These are phyloP conservation scores for Guillardia theta DNA, from an alignment of 78 protist genomes.

Conservation along the genomic window DNA sequence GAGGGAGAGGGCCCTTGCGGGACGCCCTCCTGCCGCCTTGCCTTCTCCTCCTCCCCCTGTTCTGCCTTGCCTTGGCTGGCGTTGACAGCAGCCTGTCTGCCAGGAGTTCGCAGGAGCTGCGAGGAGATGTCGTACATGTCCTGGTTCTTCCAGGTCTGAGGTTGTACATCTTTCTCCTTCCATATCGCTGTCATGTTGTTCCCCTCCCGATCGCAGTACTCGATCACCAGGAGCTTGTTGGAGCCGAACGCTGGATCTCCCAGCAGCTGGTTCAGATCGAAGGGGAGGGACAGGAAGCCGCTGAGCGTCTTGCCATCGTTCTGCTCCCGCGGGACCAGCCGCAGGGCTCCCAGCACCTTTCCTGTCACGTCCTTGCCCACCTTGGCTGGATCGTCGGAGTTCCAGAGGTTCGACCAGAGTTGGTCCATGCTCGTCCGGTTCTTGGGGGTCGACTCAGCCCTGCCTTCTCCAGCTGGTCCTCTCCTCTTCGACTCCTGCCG, in stretches of 20 bases:
- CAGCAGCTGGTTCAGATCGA: background rate
- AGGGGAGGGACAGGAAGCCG: background rate
- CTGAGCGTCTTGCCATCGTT: background rate
- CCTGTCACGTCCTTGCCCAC: background rate
- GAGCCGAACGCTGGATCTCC: background rate
- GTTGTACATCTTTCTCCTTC: background rate
- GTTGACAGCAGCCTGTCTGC: too few relatives aligned
- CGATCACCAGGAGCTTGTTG: background rate
- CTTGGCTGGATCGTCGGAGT: background rate
- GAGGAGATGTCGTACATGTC: background rate
- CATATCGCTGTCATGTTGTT: background rate
- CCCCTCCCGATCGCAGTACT: background rate
- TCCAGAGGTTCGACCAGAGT: background rate
- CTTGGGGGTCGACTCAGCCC: background rate
- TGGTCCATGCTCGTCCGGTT: too few relatives aligned
- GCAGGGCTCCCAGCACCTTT: background rate
- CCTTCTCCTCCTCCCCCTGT: too few relatives aligned
- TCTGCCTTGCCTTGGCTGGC: too few relatives aligned
- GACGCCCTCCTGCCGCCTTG: too few relatives aligned
- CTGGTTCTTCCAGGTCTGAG: background rate
- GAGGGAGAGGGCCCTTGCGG: background rate
- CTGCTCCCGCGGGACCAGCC: background rate
- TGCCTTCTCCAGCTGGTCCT: background rate
- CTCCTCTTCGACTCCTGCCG: background rate
- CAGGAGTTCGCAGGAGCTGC: background rate